Percentiles rank a stretch among this genome's conserved stretches.
These are phyloP conservation scores for Schizonepeta tenuifolia DNA, from an alignment of 257 asterid genomes.

Conservation along the genomic window DNA sequence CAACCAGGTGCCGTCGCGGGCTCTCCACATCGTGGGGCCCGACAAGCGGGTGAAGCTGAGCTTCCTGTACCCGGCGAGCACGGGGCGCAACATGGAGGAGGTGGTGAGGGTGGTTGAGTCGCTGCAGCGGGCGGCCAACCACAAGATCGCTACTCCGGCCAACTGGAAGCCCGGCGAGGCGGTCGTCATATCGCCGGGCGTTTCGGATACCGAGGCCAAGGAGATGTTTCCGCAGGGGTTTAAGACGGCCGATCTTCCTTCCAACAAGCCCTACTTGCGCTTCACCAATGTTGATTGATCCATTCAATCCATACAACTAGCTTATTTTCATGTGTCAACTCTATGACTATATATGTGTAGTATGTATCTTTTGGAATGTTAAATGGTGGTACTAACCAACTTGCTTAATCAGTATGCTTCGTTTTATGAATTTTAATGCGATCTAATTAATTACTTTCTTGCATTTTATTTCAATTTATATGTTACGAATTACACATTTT, in stretches of 20 bases:
- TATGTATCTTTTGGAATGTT: too few species aligned
- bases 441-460: too few species aligned
- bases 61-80: constrained; percentile 79
- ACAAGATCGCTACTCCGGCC: constrained; percentile 79
- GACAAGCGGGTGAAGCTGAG: constrained; percentile 84
- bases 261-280: constrained; percentile 70
- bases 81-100: constrained; percentile 91
- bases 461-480: too few species aligned
- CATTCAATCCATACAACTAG: too few species aligned
- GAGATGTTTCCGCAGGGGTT: constrained; percentile 70
- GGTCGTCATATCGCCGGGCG: constrained; percentile 61
- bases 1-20: constrained; percentile 59
- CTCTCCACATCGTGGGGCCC: constrained; percentile 82
- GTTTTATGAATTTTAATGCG: too few species aligned
- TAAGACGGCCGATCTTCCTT: constrained; percentile 58
- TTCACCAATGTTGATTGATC: constrained; percentile 51
- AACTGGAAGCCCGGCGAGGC: constrained; percentile 82
- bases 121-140: constrained; percentile 51
- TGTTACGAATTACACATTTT: too few species aligned
- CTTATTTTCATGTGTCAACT: too few species aligned
- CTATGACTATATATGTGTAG: too few species aligned
- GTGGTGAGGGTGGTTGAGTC: constrained; percentile 82
- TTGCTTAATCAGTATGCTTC: too few species aligned
- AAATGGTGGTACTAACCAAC: too few species aligned
- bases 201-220: constrained; percentile 61